A percentile compares a stretch with the other conserved stretches of the same genome.
phyloP scores from a whole-genome alignment of 176 grass and related monocot species.

The Poa annua region DNA sequence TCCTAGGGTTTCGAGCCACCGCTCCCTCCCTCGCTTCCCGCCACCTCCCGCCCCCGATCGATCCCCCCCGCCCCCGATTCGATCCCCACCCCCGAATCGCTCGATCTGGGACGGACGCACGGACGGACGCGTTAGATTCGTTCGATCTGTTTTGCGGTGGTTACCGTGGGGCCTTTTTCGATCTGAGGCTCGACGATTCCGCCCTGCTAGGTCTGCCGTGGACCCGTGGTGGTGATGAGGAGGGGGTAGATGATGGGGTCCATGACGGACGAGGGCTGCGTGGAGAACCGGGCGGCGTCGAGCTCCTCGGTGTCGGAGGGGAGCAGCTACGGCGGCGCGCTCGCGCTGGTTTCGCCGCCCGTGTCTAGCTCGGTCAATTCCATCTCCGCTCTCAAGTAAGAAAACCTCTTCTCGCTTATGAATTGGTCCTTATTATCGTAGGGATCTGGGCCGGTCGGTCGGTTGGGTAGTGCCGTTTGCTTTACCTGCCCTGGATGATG shows the following conservation, averaged over 20 bases:
- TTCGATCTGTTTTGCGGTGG: constrained; percentile 47
- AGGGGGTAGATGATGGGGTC: constrained; percentile 53
- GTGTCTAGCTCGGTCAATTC: constrained; percentile 72
- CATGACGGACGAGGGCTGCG: constrained; percentile 74
- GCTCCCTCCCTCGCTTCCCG: constrained; percentile 45
- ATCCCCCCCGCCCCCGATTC: constrained; percentile 42
- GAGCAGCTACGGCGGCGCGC: constrained; percentile 61
- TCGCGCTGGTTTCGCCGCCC: constrained; percentile 62
- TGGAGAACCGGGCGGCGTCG: constrained; percentile 91
- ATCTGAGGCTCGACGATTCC: constrained; percentile 46
- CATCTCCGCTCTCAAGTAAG: constrained; percentile 70
- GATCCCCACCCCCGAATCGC: constrained; percentile 8
- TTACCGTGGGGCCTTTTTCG: constrained; percentile 35
- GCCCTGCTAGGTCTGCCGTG: constrained; percentile 35
- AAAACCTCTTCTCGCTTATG: constrained; percentile 29
- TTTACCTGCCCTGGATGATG: constrained; percentile 22
- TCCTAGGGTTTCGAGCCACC: constrained; percentile 77
- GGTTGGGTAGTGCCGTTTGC: constrained; percentile 14
- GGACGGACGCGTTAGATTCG: constrained; percentile 48
- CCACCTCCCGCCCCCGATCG: constrained; percentile 40
- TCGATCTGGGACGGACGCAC: constrained; percentile 51
- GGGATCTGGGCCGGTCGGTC: constrained; percentile 37
- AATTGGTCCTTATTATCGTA: constrained; percentile 18
- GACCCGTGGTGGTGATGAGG: constrained; percentile 46
- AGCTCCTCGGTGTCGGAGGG: constrained; percentile 82